Evolutionary conservation across 352 stramenopile genomes (phyloP).

Genomic region (Lagenidium giganteum): DNA sequence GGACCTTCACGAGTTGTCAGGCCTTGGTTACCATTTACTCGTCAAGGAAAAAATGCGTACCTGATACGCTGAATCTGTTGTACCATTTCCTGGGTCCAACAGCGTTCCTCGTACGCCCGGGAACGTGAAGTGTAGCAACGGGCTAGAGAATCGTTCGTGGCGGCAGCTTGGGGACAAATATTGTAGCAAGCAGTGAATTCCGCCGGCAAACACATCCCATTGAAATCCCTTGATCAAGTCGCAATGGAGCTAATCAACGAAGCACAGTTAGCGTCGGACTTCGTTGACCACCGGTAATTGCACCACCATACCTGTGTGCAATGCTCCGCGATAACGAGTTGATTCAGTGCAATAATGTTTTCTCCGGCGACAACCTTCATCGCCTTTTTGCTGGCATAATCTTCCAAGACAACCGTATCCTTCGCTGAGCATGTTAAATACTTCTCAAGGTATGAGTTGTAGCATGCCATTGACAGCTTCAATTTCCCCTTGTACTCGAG

Average conservation of each 20-base stretch:
- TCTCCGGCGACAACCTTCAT: constrained; percentile 58
- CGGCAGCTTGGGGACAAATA: constrained; percentile 65
- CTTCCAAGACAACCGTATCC: constrained; percentile 60
- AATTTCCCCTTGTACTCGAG: constrained; percentile 69
- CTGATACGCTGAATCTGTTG: constrained; percentile 76
- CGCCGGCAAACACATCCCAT: constrained; percentile 79
- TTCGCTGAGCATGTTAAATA: constrained; percentile 60
- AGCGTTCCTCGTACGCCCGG: constrained; percentile 56
- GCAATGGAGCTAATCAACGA: constrained; percentile 46
- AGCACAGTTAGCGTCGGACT: neutral
- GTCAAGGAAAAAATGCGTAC: constrained; percentile 16
- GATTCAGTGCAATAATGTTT: constrained; percentile 75
- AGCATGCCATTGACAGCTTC: constrained; percentile 63
- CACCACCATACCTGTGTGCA: constrained; percentile 41
- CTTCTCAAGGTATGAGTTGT: constrained; percentile 73
- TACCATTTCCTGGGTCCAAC: constrained; percentile 67
- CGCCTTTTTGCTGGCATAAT: constrained; percentile 64
- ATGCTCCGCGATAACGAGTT: constrained; percentile 60
- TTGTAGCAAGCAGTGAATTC: constrained; percentile 78
- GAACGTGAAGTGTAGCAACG: constrained; percentile 75
- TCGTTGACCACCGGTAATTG: neutral
- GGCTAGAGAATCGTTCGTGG: constrained; percentile 58
- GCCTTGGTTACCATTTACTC: neutral
- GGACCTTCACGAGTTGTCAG: constrained; percentile 29
- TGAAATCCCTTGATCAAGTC: constrained; percentile 82